Conservation (phyloP, 768 basidiomycete species). For the Tricholoma matsutake region DNA sequence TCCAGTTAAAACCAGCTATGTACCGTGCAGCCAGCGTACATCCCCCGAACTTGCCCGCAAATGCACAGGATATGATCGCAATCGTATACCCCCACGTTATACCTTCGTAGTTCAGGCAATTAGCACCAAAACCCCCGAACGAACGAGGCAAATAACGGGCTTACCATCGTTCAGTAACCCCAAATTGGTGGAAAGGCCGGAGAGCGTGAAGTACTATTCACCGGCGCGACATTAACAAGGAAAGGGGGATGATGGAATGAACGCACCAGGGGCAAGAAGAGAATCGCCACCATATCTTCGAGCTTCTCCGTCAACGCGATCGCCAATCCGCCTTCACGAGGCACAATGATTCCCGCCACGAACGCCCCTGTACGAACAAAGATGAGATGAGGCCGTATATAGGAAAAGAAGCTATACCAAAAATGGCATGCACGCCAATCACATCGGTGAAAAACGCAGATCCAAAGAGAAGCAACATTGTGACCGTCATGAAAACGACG, state of each 20-base stretch:
- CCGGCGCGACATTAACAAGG: background rate
- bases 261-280: constrained; percentile 80
- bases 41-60: constrained; percentile 85
- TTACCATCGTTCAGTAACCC: constrained; percentile 75
- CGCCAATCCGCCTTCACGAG: constrained; percentile 83
- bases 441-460: constrained; percentile 92
- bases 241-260: background rate
- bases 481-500: constrained; percentile 84
- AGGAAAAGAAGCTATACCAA: constrained; percentile 47
- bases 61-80: constrained; percentile 75
- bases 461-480: constrained; percentile 77
- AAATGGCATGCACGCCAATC: constrained; percentile 90
- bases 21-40: constrained; percentile 68
- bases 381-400: background rate
- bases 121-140: background rate
- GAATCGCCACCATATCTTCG: constrained; percentile 92
- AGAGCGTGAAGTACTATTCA: constrained; percentile 83
- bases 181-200: constrained; percentile 87
- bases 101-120: constrained; percentile 32
- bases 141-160: constrained; percentile 6
- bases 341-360: constrained; percentile 76
- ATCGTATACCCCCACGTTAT: constrained; percentile 89
- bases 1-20: constrained; percentile 69
- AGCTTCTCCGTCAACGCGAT: constrained; percentile 90
- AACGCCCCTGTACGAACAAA: constrained; percentile 57